phyloP scores from a whole-genome alignment of 345 rosid species.

The Gossypium turneri region DNA sequence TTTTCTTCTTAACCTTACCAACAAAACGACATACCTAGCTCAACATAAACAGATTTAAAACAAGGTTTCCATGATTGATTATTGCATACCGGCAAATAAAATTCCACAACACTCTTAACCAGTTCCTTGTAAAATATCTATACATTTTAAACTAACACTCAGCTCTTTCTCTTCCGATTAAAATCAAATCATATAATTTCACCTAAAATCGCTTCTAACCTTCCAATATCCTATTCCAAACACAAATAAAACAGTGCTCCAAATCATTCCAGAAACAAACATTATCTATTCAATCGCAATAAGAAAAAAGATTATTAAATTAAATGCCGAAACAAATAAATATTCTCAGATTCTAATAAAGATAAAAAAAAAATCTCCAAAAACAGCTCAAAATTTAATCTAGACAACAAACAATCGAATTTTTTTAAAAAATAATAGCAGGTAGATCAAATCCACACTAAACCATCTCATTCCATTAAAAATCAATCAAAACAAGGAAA shows the following conservation, averaged over 20 bases:
- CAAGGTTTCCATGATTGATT: conserved; percentile 3
- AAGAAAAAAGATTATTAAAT: background rate
- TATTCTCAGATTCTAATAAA: background rate
- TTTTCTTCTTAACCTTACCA: background rate
- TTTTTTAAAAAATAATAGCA: no score
- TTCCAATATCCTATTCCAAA: background rate
- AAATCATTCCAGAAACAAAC: background rate
- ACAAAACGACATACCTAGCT: background rate
- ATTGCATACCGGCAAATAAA: background rate
- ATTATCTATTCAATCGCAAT: background rate
- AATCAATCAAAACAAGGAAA: background rate
- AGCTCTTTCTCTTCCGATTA: conserved; percentile 4
- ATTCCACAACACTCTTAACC: background rate
- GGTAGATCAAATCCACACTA: conserved; percentile 17
- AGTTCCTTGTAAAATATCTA: background rate
- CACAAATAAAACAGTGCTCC: background rate
- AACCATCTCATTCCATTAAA: conserved; percentile 2
- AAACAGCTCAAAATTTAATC: background rate
- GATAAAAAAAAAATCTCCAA: background rate
- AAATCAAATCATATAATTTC: background rate
- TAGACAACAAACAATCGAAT: background rate
- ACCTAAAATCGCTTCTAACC: background rate
- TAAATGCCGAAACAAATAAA: background rate
- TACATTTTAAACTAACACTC: background rate
- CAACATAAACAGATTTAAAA: background rate